Conservation (phyloP, 352 stramenopile species). For the Phytophthora podocarpi region DNA sequence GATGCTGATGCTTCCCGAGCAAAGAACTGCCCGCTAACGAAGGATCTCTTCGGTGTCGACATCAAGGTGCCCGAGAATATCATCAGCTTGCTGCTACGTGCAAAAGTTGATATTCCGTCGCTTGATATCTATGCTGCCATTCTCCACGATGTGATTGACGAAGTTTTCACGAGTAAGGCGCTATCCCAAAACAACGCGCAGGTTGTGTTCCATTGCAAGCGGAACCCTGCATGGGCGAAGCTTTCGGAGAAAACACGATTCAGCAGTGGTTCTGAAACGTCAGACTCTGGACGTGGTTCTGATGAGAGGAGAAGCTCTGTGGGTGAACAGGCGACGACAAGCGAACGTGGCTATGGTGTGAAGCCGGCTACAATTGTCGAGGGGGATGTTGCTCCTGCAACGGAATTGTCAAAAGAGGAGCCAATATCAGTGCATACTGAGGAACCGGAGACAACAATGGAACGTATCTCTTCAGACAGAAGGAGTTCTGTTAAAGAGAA, state of each 20-base stretch:
- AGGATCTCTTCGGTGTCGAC: conserved; percentile 69
- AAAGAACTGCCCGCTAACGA: conserved; percentile 74
- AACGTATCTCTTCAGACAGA: conserved; percentile 12
- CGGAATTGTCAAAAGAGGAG: conserved; percentile 15
- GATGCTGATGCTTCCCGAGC: conserved; percentile 65
- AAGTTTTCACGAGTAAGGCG: conserved; percentile 63
- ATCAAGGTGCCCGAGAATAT: conserved; percentile 58
- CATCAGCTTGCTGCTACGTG: conserved; percentile 57
- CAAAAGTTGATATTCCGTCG: conserved; percentile 66
- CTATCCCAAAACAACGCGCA: conserved; percentile 75
- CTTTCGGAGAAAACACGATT: conserved; percentile 51
- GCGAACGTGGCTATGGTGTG: conserved; percentile 18
- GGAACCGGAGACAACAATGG: neutral
- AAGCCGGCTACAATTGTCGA: conserved; percentile 9
- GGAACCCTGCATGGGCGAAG: conserved; percentile 63
- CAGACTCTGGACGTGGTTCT: conserved; percentile 36
- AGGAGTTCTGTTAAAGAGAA: conserved; percentile 18
- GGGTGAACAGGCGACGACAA: conserved; percentile 18
- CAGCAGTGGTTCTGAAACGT: conserved; percentile 41
- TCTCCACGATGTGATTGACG: conserved; percentile 78
- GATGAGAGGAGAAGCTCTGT: conserved; percentile 45
- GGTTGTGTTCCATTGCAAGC: conserved; percentile 75
- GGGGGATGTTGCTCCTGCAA: neutral
- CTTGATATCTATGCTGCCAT: conserved; percentile 80
- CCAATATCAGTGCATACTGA: conserved; percentile 2